A percentile compares a stretch with the other conserved stretches of the same genome.
These are phyloP conservation scores for Crithidia fasciculata DNA, from an alignment of 208 protist genomes.

Conservation along the genomic window DNA sequence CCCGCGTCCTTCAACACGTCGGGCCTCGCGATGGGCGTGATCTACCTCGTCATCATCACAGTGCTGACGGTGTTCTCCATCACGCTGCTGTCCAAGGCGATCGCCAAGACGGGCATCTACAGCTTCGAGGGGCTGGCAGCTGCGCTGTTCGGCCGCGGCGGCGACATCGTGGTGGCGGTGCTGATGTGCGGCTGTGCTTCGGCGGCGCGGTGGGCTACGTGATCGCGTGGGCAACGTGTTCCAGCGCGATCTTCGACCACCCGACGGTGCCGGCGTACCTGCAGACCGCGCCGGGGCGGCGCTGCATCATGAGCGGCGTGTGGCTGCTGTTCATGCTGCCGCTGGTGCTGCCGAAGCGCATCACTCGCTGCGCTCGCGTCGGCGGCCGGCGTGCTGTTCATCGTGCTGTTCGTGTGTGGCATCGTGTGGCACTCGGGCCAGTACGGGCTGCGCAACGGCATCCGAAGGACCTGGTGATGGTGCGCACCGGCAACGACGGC, in stretches of 20 bases:
- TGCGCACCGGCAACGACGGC: slow-evolving; percentile 49
- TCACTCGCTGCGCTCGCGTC: slow-evolving; percentile 69
- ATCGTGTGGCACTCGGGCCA: slow-evolving; percentile 55
- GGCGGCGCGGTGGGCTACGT: slow-evolving; percentile 70
- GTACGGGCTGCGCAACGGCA: slow-evolving; percentile 42
- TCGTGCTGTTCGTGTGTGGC: slow-evolving; percentile 63
- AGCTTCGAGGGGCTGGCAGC: slow-evolving; percentile 63
- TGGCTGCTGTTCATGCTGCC: slow-evolving; percentile 69
- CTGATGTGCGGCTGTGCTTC: slow-evolving; percentile 56
- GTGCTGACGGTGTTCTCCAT: slow-evolving; percentile 64
- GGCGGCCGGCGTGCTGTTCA: slow-evolving; percentile 43
- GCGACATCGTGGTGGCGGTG: slow-evolving; percentile 57
- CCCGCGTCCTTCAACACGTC: slow-evolving; percentile 52
- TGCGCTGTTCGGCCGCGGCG: slow-evolving; percentile 47
- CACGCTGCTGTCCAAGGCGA: slow-evolving; percentile 39
- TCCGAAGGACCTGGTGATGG: slow-evolving; percentile 36
- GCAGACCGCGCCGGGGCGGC: slow-evolving; percentile 25
- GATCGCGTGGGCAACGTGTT: slow-evolving; percentile 58
- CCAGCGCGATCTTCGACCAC: slow-evolving; percentile 37
- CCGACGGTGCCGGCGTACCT: slow-evolving; percentile 37
- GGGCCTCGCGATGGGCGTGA: slow-evolving; percentile 61
- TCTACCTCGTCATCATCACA: slow-evolving; percentile 64
- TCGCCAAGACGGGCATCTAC: slow-evolving; percentile 41
- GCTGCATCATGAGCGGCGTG: slow-evolving; percentile 42
- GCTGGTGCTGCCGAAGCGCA: slow-evolving; percentile 55